A percentile compares a stretch with the other conserved stretches of the same genome.
phyloP scores from a whole-genome alignment of 2,329 filamentous ascomycete species.

The Colletotrichum acutatum region DNA sequence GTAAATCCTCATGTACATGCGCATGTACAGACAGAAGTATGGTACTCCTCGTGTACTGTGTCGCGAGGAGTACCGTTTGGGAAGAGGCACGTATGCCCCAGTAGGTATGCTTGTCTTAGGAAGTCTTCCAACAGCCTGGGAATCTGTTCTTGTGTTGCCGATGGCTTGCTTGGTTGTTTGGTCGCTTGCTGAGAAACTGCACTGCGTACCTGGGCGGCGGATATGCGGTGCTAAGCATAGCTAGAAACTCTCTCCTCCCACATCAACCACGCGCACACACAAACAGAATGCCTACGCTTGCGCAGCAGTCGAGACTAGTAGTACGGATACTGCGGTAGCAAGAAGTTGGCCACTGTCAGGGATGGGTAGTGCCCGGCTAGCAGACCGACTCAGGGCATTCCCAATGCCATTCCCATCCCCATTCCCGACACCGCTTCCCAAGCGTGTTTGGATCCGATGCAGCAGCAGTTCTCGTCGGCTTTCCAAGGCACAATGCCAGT shows the following conservation, averaged over 20 bases:
- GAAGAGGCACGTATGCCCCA: not conserved
- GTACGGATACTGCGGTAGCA: not conserved
- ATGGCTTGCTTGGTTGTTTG: not conserved
- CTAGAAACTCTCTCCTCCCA: not conserved
- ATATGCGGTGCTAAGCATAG: not conserved
- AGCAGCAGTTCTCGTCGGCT: slow-evolving; percentile 12
- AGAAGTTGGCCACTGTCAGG: slow-evolving; percentile 2
- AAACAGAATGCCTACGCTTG: not conserved
- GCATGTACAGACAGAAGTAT: slow-evolving; percentile 2
- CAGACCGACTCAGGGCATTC: slow-evolving; percentile 20
- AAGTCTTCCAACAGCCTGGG: not conserved
- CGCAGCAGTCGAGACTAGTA: not conserved
- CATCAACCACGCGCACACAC: not conserved
- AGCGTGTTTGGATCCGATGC: slow-evolving; percentile 1
- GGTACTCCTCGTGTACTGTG: not conserved
- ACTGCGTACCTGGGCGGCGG: not conserved
- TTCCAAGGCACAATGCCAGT: slow-evolving; percentile 24
- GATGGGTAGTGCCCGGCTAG: slow-evolving; percentile 25
- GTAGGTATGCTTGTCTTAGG: not conserved
- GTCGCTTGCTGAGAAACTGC: not conserved
- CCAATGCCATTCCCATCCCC: not conserved
- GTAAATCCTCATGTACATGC: not conserved
- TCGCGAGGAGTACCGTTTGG: not conserved
- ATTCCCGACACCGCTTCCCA: slow-evolving; percentile 21
- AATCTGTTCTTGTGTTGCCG: not conserved